Evolutionary conservation across 2,329 filamentous ascomycete species (phyloP).

Genomic region (Verticillium klebahnii): DNA sequence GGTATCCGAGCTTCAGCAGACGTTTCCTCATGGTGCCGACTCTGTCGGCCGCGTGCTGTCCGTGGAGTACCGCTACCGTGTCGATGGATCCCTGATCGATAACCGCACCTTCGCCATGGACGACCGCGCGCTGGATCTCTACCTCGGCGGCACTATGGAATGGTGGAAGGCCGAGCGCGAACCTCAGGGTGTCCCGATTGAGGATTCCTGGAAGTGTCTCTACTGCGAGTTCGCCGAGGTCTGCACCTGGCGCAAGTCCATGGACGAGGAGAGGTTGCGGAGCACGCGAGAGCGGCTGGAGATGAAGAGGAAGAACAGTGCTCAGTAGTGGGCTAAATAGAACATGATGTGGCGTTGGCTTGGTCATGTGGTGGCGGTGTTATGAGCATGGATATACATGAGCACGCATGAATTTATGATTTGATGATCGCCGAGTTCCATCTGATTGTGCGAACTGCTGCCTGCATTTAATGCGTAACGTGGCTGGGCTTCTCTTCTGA

Average conservation of each 20-base stretch:
- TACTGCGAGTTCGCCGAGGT: constrained; percentile 76
- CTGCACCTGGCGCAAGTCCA: constrained; percentile 72
- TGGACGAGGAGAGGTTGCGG: constrained; percentile 54
- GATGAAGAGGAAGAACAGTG: neutral
- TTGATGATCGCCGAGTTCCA: too few species aligned
- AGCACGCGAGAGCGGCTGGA: neutral
- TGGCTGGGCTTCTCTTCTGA: too few species aligned
- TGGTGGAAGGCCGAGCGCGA: constrained; percentile 82
- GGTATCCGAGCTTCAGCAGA: constrained; percentile 38
- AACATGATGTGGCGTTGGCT: neutral
- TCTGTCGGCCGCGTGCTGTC: constrained; percentile 47
- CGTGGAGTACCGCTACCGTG: constrained; percentile 49
- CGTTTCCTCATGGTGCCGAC: constrained; percentile 46
- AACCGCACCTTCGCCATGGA: constrained; percentile 64
- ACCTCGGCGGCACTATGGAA: constrained; percentile 65
- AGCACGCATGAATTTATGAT: neutral
- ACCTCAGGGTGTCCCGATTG: constrained; percentile 70
- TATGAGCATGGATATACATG: neutral
- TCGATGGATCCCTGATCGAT: constrained; percentile 49
- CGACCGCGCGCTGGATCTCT: constrained; percentile 54
- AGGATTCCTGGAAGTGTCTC: constrained; percentile 85
- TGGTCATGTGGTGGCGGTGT: neutral
- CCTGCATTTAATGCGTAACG: too few species aligned
- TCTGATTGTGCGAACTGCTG: too few species aligned
- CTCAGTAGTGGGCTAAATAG: neutral